Evolutionary conservation across 352 stramenopile genomes (phyloP).

Genomic region (Globisporangium megalacanthum): DNA sequence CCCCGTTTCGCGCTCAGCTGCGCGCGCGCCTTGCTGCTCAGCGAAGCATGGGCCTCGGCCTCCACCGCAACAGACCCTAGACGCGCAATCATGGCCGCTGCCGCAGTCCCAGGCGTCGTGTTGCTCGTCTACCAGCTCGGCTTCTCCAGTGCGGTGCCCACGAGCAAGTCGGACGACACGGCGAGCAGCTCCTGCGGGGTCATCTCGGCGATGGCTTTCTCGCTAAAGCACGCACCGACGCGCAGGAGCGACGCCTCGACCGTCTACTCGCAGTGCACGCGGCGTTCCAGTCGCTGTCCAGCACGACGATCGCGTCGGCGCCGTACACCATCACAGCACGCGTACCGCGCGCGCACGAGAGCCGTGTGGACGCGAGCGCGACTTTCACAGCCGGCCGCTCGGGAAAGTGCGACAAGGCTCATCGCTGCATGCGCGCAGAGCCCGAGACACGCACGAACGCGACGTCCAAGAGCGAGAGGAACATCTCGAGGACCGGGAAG

Average conservation of each 20-base stretch:
- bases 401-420: conserved; percentile 71
- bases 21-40: too few species aligned
- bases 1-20: too few species aligned
- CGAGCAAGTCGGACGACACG: conserved; percentile 37
- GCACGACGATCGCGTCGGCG: conserved; percentile 65
- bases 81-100: conserved; percentile 18
- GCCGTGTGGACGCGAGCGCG: conserved; percentile 62
- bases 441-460: conserved; percentile 63
- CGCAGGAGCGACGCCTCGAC: conserved; percentile 73
- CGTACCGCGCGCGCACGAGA: conserved; percentile 31
- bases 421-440: conserved; percentile 38
- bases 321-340: conserved; percentile 62
- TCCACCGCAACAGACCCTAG: conserved; percentile 26
- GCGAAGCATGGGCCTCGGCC: too few species aligned
- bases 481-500: conserved; percentile 69
- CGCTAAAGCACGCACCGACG: conserved; percentile 59
- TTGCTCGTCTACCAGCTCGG: conserved; percentile 60
- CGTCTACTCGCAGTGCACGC: conserved; percentile 76
- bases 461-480: conserved; percentile 56
- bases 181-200: conserved; percentile 59
- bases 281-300: conserved; percentile 83
- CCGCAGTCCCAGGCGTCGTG: conserved; percentile 25
- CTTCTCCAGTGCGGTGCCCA: conserved; percentile 47
- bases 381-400: conserved; percentile 50
- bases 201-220: conserved; percentile 81